These are phyloP conservation scores for Symmetrospora coprosmae DNA, from an alignment of 768 basidiomycete genomes.

Conservation along the genomic window DNA sequence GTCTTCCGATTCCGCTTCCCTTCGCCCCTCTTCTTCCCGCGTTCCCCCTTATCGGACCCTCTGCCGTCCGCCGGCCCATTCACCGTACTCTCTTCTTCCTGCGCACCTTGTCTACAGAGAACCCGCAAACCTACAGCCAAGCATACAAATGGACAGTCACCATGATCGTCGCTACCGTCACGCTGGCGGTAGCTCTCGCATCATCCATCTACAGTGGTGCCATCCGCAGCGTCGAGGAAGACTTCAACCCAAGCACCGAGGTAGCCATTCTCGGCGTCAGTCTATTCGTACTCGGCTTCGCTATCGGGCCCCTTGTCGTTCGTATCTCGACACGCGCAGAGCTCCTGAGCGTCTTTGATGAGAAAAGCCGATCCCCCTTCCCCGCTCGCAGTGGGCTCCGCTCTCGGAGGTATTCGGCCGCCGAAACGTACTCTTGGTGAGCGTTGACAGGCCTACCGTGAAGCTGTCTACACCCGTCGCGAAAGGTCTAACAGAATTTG, in stretches of 20 bases:
- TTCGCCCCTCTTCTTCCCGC: too few relatives aligned
- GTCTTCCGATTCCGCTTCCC: too few relatives aligned
- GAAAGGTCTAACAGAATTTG: neutral
- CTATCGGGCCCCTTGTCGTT: conserved; percentile 20
- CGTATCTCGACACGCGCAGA: too few relatives aligned
- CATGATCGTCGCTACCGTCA: conserved; percentile 13
- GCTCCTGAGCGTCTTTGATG: too few relatives aligned
- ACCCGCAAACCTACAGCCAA: conserved; percentile 9
- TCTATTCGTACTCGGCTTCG: conserved; percentile 26
- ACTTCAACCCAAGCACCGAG: neutral
- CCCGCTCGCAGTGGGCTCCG: too few relatives aligned
- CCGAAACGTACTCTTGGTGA: neutral
- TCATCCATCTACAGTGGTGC: conserved; percentile 9
- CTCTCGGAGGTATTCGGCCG: neutral
- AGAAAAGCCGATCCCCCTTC: too few relatives aligned
- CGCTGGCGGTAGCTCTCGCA: conserved; percentile 21
- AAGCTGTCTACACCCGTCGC: too few relatives aligned
- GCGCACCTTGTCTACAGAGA: too few relatives aligned
- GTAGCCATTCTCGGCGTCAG: neutral
- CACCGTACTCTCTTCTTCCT: too few relatives aligned
- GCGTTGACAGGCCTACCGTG: neutral
- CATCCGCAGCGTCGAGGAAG: neutral
- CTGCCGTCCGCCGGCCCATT: too few relatives aligned
- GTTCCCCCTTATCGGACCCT: too few relatives aligned
- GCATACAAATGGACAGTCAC: conserved; percentile 12